Base-by-base conservation (phyloP, 2,329 filamentous ascomycete species). In the Aspergillus piperis region DNA sequence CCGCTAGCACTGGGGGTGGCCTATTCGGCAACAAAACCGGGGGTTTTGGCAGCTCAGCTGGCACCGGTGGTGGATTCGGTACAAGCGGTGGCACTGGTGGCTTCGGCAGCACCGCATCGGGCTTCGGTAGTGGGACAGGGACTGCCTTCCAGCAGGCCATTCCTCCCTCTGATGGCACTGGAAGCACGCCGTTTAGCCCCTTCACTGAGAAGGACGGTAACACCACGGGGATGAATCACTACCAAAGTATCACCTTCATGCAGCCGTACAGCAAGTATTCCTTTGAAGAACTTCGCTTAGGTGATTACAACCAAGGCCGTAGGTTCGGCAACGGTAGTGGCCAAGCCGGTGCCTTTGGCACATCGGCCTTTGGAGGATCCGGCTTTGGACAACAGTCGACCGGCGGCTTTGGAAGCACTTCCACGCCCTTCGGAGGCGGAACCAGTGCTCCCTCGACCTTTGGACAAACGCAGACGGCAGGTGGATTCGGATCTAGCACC, bases 291-390 rank as follows among this genome's bases (percentile, higher is more conserved):
- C 78, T 95, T 57, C 84, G 91, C 71, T 77, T 96, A 62, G 91
- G 87, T 49, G 95, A 99, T 76, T 99, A 99, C 74, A 86, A 88
- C 61, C 90, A 93, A 75, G 93, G 93, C 54, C 88, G 93, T 61
- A 89, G 89, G 57, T 91, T 86, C 73, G 95, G 93, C 36, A 96
- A 94, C 76, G 84, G 85, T 44, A 91, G 89, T 63, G 92, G 91
- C 30, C 90, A 92, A 66, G 81, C 86, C 50, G 92, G 92, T 60
- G 90, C 90, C 7, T 97, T 97, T 75, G 94, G 92, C 17, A 83
- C 88, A 60, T 83, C 81, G 67, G 85, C 84, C 62, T 87, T 87
- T 58, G 81, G 82, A 59, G 72, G 73, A 6, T 75, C 67, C 39
- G 70, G 80, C 5, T 82, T 82, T 64, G 81, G 77, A 61, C 77